A percentile compares a stretch with the other conserved stretches of the same genome.
These are phyloP conservation scores for Solanum rostratum DNA, from an alignment of 257 asterid genomes.

Conservation along the genomic window DNA sequence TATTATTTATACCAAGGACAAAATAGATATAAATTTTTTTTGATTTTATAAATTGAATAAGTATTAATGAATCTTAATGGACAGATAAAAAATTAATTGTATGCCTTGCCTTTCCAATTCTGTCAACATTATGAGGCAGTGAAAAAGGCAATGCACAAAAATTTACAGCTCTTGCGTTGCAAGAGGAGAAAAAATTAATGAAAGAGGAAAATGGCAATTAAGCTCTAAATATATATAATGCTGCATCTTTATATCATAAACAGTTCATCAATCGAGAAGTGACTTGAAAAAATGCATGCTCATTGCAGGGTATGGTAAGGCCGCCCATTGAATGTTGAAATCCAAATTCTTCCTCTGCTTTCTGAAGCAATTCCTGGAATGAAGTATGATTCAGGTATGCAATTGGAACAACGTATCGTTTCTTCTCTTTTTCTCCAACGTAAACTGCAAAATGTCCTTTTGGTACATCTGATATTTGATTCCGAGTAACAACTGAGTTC, in stretches of 20 bases:
- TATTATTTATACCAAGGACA: too few species aligned
- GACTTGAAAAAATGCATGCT: background rate
- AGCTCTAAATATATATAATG: background rate
- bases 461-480: background rate
- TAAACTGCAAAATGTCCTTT: conserved; percentile 8
- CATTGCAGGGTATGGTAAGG: conserved; percentile 1
- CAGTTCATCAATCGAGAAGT: background rate
- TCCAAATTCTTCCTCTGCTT: conserved; percentile 7
- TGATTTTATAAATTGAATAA: too few species aligned
- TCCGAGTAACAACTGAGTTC: background rate
- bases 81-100: too few species aligned
- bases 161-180: background rate
- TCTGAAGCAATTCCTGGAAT: background rate
- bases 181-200: background rate
- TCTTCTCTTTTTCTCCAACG: background rate
- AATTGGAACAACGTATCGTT: background rate
- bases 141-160: background rate
- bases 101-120: background rate
- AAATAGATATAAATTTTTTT: too few species aligned
- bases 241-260: background rate
- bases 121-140: background rate
- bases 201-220: background rate
- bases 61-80: too few species aligned
- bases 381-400: background rate
- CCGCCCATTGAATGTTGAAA: conserved; percentile 11